phyloP scores from a whole-genome alignment of 257 asterid genomes.

The Anisodus tanguticus region DNA sequence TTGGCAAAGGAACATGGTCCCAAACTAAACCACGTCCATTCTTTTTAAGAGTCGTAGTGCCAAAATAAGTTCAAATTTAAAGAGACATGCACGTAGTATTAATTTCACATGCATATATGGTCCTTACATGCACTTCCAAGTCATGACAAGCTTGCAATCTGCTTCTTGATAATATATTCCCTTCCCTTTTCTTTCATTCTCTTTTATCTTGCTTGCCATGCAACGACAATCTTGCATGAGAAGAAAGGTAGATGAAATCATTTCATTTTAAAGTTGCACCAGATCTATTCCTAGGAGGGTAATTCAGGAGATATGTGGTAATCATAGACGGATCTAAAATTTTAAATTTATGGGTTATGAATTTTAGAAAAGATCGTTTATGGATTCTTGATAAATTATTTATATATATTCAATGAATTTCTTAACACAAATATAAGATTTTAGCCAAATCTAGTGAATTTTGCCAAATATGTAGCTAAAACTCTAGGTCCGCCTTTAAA shows the following conservation, averaged over 20 bases:
- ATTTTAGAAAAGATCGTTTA: not conserved
- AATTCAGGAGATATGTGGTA: not conserved
- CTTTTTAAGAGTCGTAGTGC: constrained; percentile 25
- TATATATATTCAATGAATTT: not conserved
- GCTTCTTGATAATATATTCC: constrained; percentile 19
- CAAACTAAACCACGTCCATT: not conserved
- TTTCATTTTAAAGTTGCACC: constrained; percentile 34
- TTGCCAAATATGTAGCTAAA: not conserved
- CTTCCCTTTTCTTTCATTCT: constrained; percentile 19
- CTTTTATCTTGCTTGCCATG: constrained; percentile 34
- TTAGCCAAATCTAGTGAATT: not conserved
- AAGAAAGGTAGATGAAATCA: constrained; percentile 36
- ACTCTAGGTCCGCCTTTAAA: not conserved
- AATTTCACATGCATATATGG: constrained; percentile 20
- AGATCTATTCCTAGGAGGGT: not conserved
- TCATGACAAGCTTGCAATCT: constrained; percentile 30
- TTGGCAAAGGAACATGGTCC: constrained; percentile 24
- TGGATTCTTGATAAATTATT: not conserved
- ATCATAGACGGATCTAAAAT: no score
- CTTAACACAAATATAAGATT: not conserved
- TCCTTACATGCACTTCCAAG: constrained; percentile 30
- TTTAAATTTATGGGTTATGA: not conserved
- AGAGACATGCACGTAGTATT: not conserved
- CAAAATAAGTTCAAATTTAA: constrained; percentile 36
- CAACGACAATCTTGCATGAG: constrained; percentile 44